Evolutionary conservation across 345 rosid species (phyloP).

Genomic region (Pelargonium nanum): DNA sequence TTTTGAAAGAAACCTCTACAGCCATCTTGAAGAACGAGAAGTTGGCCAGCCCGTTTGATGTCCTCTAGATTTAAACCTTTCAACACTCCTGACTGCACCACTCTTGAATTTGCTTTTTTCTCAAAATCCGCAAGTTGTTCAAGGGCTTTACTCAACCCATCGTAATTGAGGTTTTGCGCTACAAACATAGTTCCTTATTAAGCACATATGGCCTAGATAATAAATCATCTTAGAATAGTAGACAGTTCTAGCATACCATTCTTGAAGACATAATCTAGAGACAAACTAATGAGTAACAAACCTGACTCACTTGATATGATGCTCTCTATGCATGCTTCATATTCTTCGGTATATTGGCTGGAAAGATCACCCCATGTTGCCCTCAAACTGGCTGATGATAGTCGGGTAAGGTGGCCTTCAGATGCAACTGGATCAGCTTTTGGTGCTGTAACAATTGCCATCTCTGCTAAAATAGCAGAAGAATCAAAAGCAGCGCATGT

Average conservation of each 20-base stretch:
- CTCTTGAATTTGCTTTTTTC: slow-evolving; percentile 69
- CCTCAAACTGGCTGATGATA: slow-evolving; percentile 75
- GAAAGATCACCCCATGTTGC: slow-evolving; percentile 70
- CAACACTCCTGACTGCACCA: slow-evolving; percentile 73
- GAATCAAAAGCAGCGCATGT: slow-evolving; percentile 94
- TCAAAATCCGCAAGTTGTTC: slow-evolving; percentile 74
- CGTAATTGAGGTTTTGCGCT: slow-evolving; percentile 58
- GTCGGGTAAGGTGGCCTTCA: slow-evolving; percentile 20
- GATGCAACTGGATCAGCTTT: slow-evolving; percentile 50
- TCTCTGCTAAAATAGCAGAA: slow-evolving; percentile 90
- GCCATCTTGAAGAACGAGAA: slow-evolving; percentile 82
- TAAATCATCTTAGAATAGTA: too few relatives aligned
- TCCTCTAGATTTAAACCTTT: slow-evolving; percentile 84
- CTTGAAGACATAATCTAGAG: too few relatives aligned
- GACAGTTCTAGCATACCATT: too few relatives aligned
- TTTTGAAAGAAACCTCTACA: slow-evolving; percentile 64
- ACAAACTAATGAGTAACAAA: slow-evolving; percentile 5
- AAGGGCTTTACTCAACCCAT: slow-evolving; percentile 57
- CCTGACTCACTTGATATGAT: slow-evolving; percentile 62
- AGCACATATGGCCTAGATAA: neutral
- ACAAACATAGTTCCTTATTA: slow-evolving; percentile 19
- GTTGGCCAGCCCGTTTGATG: slow-evolving; percentile 82
- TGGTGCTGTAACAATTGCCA: slow-evolving; percentile 84
- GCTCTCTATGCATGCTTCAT: slow-evolving; percentile 80
- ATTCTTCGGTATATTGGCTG: slow-evolving; percentile 69